Conservation (phyloP, 2,329 filamentous ascomycete genomes). For the Calonectria hongkongensis region DNA sequence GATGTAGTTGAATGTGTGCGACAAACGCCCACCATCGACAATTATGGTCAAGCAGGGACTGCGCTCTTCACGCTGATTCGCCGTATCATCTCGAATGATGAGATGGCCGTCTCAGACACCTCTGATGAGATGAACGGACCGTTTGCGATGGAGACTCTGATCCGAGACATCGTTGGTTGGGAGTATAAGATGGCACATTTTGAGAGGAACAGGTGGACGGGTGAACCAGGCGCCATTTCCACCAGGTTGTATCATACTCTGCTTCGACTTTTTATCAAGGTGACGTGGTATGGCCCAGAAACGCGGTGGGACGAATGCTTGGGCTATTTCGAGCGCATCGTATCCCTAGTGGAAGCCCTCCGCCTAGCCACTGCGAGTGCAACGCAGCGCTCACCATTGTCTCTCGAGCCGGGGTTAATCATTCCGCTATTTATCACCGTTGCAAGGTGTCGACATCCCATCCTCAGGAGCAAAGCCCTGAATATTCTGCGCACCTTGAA, state of each 20-base stretch:
- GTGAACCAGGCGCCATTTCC: constrained; percentile 45
- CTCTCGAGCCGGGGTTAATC: constrained; percentile 58
- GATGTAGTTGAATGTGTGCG: constrained; percentile 44
- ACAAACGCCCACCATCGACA: constrained; percentile 36
- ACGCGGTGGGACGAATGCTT: constrained; percentile 55
- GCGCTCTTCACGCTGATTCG: constrained; percentile 48
- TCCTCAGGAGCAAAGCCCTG: constrained; percentile 53
- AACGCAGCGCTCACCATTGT: constrained; percentile 49
- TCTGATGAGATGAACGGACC: neutral
- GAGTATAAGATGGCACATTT: constrained; percentile 52
- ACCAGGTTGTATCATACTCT: constrained; percentile 57
- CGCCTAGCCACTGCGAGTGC: constrained; percentile 41
- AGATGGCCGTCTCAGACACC: constrained; percentile 14
- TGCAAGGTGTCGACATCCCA: constrained; percentile 57
- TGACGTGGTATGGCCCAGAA: constrained; percentile 51
- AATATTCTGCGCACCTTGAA: constrained; percentile 51
- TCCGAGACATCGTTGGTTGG: constrained; percentile 46
- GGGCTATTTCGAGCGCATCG: constrained; percentile 55
- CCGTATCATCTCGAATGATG: constrained; percentile 48
- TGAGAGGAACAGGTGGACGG: constrained; percentile 39
- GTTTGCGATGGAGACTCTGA: constrained; percentile 27
- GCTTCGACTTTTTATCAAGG: constrained; percentile 47
- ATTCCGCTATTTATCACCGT: constrained; percentile 55
- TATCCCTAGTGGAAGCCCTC: constrained; percentile 46
- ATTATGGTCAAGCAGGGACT: constrained; percentile 50